Conservation (phyloP, 2,329 filamentous ascomycete species). For the Diaporthe vexans region DNA sequence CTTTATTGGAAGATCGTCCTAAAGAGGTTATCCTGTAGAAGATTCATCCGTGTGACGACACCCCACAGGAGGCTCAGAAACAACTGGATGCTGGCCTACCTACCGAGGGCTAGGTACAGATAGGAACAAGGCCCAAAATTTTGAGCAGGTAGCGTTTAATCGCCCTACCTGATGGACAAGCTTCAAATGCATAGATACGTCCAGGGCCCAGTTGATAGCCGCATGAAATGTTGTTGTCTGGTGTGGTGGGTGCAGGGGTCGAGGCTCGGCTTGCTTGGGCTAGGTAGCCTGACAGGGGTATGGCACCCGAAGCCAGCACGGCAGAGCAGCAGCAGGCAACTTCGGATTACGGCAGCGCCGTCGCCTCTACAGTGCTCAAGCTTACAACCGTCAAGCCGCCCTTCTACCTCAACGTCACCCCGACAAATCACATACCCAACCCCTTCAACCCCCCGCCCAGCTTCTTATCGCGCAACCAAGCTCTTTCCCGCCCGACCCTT, state of each 20-base stretch:
- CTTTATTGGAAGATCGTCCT: too few relatives aligned
- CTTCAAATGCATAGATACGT: neutral
- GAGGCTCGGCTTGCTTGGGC: neutral
- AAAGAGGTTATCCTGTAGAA: too few relatives aligned
- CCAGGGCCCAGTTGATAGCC: neutral
- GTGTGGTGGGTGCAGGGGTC: constrained; percentile 1
- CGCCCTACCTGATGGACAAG: neutral
- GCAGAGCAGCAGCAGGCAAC: constrained; percentile 38
- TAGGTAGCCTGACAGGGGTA: neutral
- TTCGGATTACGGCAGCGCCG: constrained; percentile 42
- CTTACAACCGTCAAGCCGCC: constrained; percentile 31
- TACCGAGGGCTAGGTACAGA: too few relatives aligned
- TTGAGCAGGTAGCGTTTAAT: neutral
- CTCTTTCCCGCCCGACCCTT: constrained; percentile 49
- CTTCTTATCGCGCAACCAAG: constrained; percentile 41
- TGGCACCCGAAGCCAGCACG: neutral
- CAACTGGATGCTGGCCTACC: too few relatives aligned
- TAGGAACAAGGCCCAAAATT: neutral
- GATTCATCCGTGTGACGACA: too few relatives aligned
- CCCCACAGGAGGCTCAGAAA: neutral
- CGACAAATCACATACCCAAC: constrained; percentile 20
- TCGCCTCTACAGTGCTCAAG: constrained; percentile 22
- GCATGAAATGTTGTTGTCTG: neutral
- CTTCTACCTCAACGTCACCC: constrained; percentile 33
- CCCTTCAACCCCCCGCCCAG: constrained; percentile 38